These are phyloP conservation scores for Pythium plurisporium DNA, from an alignment of 352 stramenopile species.

Conservation along the genomic window DNA sequence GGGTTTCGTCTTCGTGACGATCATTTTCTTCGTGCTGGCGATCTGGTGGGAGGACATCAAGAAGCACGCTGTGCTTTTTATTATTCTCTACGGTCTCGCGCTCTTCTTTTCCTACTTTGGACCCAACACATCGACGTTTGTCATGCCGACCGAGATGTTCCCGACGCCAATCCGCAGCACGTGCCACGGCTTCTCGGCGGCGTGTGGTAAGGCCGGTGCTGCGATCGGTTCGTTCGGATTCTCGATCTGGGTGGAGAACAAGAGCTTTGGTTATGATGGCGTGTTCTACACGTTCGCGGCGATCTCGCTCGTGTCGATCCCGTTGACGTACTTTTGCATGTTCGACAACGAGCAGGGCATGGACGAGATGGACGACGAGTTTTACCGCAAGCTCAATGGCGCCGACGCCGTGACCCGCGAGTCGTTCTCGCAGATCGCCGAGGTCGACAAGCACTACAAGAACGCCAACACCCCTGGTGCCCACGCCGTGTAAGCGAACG, in stretches of 20 bases:
- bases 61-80: conserved; percentile 31
- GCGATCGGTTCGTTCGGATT: conserved; percentile 48
- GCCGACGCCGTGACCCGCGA: conserved; percentile 14
- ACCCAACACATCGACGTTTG: conserved; percentile 79
- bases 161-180: conserved; percentile 76
- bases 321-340: conserved; percentile 46
- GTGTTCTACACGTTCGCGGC: conserved; percentile 23
- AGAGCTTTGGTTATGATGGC: conserved; percentile 38
- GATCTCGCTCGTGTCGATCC: conserved; percentile 45
- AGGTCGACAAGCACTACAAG: conserved; percentile 3
- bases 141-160: conserved; percentile 83
- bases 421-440: conserved; percentile 15
- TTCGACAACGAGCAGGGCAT: conserved; percentile 49
- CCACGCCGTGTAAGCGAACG: too few species aligned
- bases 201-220: conserved; percentile 37
- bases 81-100: conserved; percentile 49
- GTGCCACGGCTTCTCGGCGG: conserved; percentile 70
- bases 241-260: conserved; percentile 37
- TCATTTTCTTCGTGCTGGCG: conserved; percentile 47
- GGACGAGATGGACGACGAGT: conserved; percentile 34
- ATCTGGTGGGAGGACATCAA: conserved; percentile 42
- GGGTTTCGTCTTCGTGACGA: conserved; percentile 39
- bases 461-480: neutral
- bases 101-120: conserved; percentile 59
- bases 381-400: conserved; percentile 4